Base-by-base conservation (phyloP, 2,329 filamentous ascomycete species). In the Erysiphe pulchra region DNA sequence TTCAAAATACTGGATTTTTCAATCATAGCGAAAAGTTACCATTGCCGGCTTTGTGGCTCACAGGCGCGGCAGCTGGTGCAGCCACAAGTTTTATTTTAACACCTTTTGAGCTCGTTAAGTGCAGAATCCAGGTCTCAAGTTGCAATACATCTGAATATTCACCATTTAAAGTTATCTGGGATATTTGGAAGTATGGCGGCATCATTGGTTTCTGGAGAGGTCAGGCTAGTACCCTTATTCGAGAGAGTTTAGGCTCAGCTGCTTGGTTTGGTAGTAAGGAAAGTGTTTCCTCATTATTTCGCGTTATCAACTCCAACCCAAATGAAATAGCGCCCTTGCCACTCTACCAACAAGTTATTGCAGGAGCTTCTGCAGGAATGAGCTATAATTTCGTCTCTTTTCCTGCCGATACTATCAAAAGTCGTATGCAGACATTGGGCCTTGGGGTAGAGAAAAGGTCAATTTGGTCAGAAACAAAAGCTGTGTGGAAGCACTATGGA, bases 311-410 rank as follows among this genome's bases (percentile, higher is more conserved):
- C 52, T 43, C 36, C 61, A 60, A 42, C 51, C 58, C 14, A 44
- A 55, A 55, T 24, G 54, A 60, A 9, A 55, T 67, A 4, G 63
- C 70, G 42, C 66, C 75, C 1, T 64, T 94, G 10, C 80, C 83
- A 5, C 61, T 94, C 5, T 81, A 80, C 69, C 84, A 94, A 62
- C 85, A 92, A 60, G 83, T 92, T 57, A 59, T 83, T 17, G 82
- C 86, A 1, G 87, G 87, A 38, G 87, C 87, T 2, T 74, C 77
- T 8, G 90, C 87, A 3, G 90, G 90, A 45, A 81, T 94, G 65
- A 77, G 76, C 33, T 98, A 98, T 64, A 98, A 98, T 60, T 95
- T 95, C 59, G 65, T 92, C 18, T 94, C 95, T 67, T 98, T 90
- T 60, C 90, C 90, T 0, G 90, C 90, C 44, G 90, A 98, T 60